These are phyloP conservation scores for Cladosporium austrohemisphaericum DNA, from an alignment of 2,329 filamentous ascomycete genomes.

Conservation along the genomic window DNA sequence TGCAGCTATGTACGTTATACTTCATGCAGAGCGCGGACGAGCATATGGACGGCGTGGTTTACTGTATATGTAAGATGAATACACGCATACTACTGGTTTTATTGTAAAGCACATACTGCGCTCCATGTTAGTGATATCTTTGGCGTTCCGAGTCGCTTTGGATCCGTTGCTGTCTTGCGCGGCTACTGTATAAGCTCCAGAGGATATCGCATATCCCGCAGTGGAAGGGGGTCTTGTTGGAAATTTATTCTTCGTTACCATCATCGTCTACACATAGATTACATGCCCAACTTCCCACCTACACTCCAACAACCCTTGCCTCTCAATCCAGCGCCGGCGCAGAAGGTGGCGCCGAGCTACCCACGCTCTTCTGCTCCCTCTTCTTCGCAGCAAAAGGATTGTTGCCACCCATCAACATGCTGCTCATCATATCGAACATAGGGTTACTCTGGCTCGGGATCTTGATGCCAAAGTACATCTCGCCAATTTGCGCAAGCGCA, in stretches of 20 bases:
- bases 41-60: background rate
- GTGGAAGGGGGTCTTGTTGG: too few species aligned
- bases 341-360: constrained; percentile 38
- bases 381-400: constrained; percentile 48
- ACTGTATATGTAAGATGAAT: background rate
- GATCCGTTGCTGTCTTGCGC: too few species aligned
- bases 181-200: too few species aligned
- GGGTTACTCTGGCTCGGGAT: constrained; percentile 87
- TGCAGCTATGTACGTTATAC: too few species aligned
- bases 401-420: constrained; percentile 76
- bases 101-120: too few species aligned
- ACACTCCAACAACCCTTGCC: too few species aligned
- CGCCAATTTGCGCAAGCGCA: constrained; percentile 78
- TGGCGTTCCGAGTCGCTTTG: too few species aligned
- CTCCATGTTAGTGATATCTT: too few species aligned
- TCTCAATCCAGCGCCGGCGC: constrained; percentile 32
- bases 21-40: background rate
- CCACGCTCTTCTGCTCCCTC: constrained; percentile 46
- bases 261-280: too few species aligned
- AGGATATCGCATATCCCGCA: too few species aligned
- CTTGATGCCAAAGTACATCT: constrained; percentile 94
- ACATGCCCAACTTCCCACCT: too few species aligned
- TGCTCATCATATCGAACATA: constrained; percentile 97
- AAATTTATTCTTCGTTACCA: too few species aligned
- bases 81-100: background rate